Conservation (phyloP, 352 stramenopile species). For the Phytophthora pseudosyringae region DNA sequence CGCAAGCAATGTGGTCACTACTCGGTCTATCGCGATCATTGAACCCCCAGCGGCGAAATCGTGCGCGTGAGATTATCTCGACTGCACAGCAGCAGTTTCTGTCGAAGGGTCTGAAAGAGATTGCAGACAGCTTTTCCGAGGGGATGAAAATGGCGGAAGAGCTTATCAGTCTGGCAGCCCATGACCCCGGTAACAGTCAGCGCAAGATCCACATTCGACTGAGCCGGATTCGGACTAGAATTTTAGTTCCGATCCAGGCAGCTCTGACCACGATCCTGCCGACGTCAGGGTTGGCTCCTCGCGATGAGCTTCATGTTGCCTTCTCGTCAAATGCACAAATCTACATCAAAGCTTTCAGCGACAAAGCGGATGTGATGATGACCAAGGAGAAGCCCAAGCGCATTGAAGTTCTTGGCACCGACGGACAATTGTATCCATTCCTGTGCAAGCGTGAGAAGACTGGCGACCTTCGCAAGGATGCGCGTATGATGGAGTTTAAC, state of each 20-base stretch:
- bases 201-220: constrained; percentile 86
- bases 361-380: constrained; percentile 96
- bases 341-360: constrained; percentile 89
- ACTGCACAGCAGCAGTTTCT: constrained; percentile 71
- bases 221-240: constrained; percentile 67
- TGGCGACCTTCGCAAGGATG: constrained; percentile 99
- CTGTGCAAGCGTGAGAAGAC: constrained; percentile 98
- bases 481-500: constrained; percentile 99
- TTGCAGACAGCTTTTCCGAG: constrained; percentile 86
- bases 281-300: constrained; percentile 62
- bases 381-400: constrained; percentile 99
- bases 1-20: constrained; percentile 97
- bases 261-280: constrained; percentile 79
- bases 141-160: constrained; percentile 93
- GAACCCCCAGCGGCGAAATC: constrained; percentile 70
- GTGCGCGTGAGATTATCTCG: constrained; percentile 71
- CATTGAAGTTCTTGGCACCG: constrained; percentile 88
- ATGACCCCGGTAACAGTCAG: constrained; percentile 75
- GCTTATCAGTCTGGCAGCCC: constrained; percentile 93
- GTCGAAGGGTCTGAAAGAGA: constrained; percentile 63
- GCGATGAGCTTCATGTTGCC: constrained; percentile 56
- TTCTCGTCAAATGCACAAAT: constrained; percentile 78
- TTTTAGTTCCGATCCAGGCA: constrained; percentile 85
- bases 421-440: constrained; percentile 89
- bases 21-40: constrained; percentile 94